Percentiles rank a stretch among this genome's conserved stretches.
Conservation (phyloP, 306 rosid species). For the Gleditsia sinensis region DNA sequence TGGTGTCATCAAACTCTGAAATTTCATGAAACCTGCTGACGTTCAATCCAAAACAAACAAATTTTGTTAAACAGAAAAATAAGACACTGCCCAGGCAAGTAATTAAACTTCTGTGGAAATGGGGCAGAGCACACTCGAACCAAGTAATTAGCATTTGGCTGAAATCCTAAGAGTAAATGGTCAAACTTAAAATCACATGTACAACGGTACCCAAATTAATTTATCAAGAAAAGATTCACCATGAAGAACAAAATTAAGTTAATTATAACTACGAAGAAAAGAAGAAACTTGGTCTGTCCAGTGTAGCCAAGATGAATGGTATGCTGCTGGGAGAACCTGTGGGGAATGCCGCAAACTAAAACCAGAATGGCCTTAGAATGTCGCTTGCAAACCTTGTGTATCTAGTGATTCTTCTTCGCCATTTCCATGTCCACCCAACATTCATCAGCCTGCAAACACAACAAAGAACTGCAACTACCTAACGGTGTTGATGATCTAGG, state of each 20-base stretch:
- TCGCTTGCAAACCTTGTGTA: slow-evolving; percentile 42
- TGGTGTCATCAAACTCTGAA: slow-evolving; percentile 30
- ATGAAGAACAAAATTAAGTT: too few relatives aligned
- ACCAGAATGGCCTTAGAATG: slow-evolving; percentile 40
- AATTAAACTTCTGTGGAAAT: background rate
- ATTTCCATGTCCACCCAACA: slow-evolving; percentile 26
- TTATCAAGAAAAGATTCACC: too few relatives aligned
- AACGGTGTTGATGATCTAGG: background rate
- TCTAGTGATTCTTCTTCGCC: slow-evolving; percentile 37
- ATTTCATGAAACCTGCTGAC: slow-evolving; percentile 38
- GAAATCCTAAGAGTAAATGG: background rate
- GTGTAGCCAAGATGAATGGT: background rate
- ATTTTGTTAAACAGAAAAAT: too few relatives aligned
- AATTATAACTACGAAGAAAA: too few relatives aligned
- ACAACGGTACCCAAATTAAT: background rate
- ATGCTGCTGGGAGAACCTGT: slow-evolving; percentile 44
- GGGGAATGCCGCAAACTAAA: slow-evolving; percentile 37
- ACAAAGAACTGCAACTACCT: background rate
- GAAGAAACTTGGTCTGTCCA: background rate
- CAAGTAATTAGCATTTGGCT: too few relatives aligned
- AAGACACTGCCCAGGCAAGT: too few relatives aligned
- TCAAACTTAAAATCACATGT: background rate
- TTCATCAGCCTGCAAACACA: slow-evolving; percentile 40
- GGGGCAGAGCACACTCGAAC: background rate
- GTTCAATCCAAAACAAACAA: background rate